Base-by-base conservation (phyloP, 2,329 filamentous ascomycete genomes). In the Penicillium frequentans region DNA sequence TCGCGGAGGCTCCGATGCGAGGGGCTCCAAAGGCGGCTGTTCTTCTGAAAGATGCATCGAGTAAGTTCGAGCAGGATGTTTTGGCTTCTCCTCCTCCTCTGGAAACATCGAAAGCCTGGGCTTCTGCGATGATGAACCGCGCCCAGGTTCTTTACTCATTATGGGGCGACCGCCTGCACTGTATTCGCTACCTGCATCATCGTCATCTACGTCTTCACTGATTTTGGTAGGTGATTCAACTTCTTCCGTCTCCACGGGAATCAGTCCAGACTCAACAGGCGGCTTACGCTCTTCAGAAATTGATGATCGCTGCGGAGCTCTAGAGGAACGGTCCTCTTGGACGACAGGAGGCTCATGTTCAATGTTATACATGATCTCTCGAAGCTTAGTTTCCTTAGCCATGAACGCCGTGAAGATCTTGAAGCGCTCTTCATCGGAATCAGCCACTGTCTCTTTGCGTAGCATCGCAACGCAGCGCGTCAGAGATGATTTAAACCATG, bases 401-500 rank as follows among this genome's bases (percentile, higher is more conserved):
- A 76, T 72, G 59, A 84, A 85, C 2, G 76, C 72, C 7, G 75
- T 80, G 61, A 85, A 85, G 0, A 82, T 75, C 55, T 80, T 80
- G 61, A 80, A 80, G 58, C 83, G 82, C 46, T 82, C 79, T 53
- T 80, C 75, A 45, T 84, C 79, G 3, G 75, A 74, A 39, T 77
- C 67, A 47, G 77, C 72, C 55, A 74, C 71, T 29, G 79, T 76
- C 64, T 85, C 83, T 52, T 79, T 77, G 49, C 79, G 77, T 24
- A 85, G 72, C 81, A 85, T 85, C 4, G 75, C 72, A 29, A 83
- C 78, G 63, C 81, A 85, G 43, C 82, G 75, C 49, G 81, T 78
- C 48, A 85, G 67, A 26, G 83, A 85, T 2, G 81, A 81, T 61
- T 78, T 81, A 61, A 80, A 84, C 80, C 83, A 84, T 3, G 81